These are phyloP conservation scores for Aphanomyces invadans DNA, from an alignment of 352 stramenopile genomes.

Conservation along the genomic window DNA sequence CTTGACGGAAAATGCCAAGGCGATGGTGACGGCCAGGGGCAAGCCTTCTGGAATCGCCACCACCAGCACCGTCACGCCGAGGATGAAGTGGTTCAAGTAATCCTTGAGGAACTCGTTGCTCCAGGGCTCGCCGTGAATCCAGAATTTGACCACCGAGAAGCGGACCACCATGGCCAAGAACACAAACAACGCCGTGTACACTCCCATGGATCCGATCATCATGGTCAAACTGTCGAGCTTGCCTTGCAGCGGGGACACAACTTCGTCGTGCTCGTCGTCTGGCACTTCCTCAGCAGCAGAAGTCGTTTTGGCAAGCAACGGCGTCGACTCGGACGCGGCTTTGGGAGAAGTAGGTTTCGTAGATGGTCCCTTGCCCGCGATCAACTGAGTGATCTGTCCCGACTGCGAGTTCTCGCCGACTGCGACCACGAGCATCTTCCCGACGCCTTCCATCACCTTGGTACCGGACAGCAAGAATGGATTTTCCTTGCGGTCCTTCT, in stretches of 20 bases:
- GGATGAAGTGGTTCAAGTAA: slow-evolving; percentile 78
- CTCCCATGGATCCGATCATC: slow-evolving; percentile 54
- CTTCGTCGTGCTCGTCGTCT: slow-evolving; percentile 21
- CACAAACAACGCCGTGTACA: slow-evolving; percentile 49
- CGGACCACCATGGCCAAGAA: slow-evolving; percentile 50
- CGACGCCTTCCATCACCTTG: slow-evolving; percentile 42
- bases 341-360: neutral
- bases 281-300: neutral
- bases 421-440: slow-evolving; percentile 42
- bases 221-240: slow-evolving; percentile 73
- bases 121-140: slow-evolving; percentile 33
- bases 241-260: slow-evolving; percentile 50
- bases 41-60: slow-evolving; percentile 87
- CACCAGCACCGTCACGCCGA: slow-evolving; percentile 74
- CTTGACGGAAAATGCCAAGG: slow-evolving; percentile 82
- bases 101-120: slow-evolving; percentile 35
- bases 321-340: neutral
- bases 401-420: slow-evolving; percentile 37
- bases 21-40: slow-evolving; percentile 84
- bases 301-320: neutral
- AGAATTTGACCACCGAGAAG: slow-evolving; percentile 57
- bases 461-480: slow-evolving; percentile 76
- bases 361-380: neutral
- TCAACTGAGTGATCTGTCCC: slow-evolving; percentile 33
- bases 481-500: slow-evolving; percentile 36